Base-by-base conservation (phyloP, 139 green algal genomes). In the Eudorina sp. region DNA sequence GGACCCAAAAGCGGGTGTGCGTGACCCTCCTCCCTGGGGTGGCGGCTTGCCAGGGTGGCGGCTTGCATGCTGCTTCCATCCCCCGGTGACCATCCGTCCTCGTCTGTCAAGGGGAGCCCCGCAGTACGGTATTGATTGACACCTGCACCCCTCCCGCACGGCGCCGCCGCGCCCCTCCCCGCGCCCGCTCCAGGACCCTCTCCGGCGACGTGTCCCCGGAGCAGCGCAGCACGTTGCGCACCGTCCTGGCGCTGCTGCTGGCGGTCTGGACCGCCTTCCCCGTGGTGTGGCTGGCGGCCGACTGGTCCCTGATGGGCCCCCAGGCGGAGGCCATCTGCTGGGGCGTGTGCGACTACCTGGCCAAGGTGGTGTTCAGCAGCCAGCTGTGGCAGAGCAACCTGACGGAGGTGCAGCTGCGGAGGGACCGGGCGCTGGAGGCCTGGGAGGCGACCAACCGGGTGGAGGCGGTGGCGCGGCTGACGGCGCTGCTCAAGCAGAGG, bases 331-430 rank as follows among this genome's bases (percentile, higher is more conserved):
- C 88, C 0, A 40, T 92, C 53, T n/a, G 77, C 21, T 94, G 92
- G 92, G 92, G 81, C 5, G 72, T 92, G 21, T 84, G 62, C 43
- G 92, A 94, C 82, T 94, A 92, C 68, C 31, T 68, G 31, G 88
- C 90, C 40, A 94, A 94, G 85, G 91, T 92, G 41, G 90, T 94
- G 45, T 93, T 94, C 83, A 90, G 74, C 74, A 89, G 69, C 38
- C 92, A 94, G 83, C 82, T 94, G 86, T 94, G 92, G 92, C 90
- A 94, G 89, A 90, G 80, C 84, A 94, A 94, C 83, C 40, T 94
- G 29, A 53, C 79, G 23, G 89, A 55, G 2, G 69, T 90, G 53
- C 74, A 94, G 83, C 64, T 89, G 69, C 58, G 80, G 25, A 41
- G 60, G 3, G 60, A 81, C 25, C 27, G 25, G 2, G 89, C 89